A percentile compares a stretch with the other conserved stretches of the same genome.
phyloP scores from a whole-genome alignment of 2,329 filamentous ascomycete species.

The Aspergillus sp. region DNA sequence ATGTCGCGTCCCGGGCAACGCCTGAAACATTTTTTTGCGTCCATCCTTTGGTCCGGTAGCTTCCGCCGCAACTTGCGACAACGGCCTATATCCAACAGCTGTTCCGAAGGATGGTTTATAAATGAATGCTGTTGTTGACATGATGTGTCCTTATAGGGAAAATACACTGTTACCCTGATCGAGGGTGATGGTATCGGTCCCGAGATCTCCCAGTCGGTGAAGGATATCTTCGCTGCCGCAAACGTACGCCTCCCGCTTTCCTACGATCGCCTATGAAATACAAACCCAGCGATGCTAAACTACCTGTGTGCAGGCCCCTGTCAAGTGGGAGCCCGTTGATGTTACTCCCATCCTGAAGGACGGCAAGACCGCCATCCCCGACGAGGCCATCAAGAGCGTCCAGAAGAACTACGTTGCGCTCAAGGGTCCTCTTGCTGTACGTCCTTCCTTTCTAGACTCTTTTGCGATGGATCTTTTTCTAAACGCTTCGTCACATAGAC shows the following conservation, averaged over 20 bases:
- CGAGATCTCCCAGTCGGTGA: slow-evolving; percentile 96
- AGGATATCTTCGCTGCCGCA: slow-evolving; percentile 96
- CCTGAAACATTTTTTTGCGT: slow-evolving; percentile 21
- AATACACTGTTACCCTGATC: slow-evolving; percentile 94
- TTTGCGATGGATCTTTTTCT: slow-evolving; percentile 23
- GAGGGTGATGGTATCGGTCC: slow-evolving; percentile 99
- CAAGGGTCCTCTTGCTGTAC: slow-evolving; percentile 93
- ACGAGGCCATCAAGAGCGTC: slow-evolving; percentile 90
- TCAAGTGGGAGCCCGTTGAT: slow-evolving; percentile 96
- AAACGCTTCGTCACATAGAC: slow-evolving; percentile 58
- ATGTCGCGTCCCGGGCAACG: slow-evolving; percentile 47
- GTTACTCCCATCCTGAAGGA: slow-evolving; percentile 92
- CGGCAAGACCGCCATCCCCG: slow-evolving; percentile 92
- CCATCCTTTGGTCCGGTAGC: slow-evolving; percentile 29
- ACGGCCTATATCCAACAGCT: neutral
- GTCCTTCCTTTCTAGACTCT: slow-evolving; percentile 34
- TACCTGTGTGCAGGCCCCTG: slow-evolving; percentile 66
- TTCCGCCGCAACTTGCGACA: slow-evolving; percentile 23
- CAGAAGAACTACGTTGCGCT: slow-evolving; percentile 94
- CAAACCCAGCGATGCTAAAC: slow-evolving; percentile 17
- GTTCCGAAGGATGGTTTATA: slow-evolving; percentile 1
- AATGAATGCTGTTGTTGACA: slow-evolving; percentile 21
- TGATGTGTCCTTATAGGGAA: slow-evolving; percentile 63
- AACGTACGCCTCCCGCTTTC: slow-evolving; percentile 59
- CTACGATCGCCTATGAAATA: neutral